Evolutionary conservation across 768 basidiomycete genomes (phyloP), one percentile per base, ranked within the genome.

Genomic region (Rickenella mellea): DNA sequence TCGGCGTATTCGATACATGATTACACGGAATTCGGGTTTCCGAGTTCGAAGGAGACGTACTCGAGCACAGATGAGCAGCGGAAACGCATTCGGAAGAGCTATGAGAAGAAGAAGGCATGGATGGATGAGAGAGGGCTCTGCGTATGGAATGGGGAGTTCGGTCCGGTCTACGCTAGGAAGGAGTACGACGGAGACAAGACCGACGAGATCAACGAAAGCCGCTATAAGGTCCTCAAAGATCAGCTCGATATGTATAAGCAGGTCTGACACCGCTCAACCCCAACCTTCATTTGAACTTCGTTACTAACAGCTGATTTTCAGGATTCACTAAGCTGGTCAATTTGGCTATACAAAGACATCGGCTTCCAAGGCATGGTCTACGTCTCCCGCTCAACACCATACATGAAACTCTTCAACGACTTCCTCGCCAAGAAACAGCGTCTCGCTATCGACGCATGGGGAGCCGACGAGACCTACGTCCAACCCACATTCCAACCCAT

Each of bases 341-440:
- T 48, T 19, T 41, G 53, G 88, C 62, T 87, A 15, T 90, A 84
- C 73, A 90, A 83, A 52, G 82, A 85, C 51, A 82, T 84, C 50
- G 83, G 83, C n/a, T 83, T 81, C 70, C 82, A 86, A 62, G 86
- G 86, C 27, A 86, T 89, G 84, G 79, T 83, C 22, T 74, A 83
- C 59, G 67, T 80, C 51, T 71, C 73, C n/a, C 68, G 65, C 10
- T 73, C 78, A 11, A 78, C 84, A 3, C 69, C 81, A 3, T 90
- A 86, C 64, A 79, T 80, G 69, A 73, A 64, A 39, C 73, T 81
- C 39, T 71, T 90, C 63, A 61, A 65, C 36, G 65, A 73, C 25
- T 86, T 86, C 66, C 69, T 87, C 40, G 73, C 70, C 40, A 86
- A 81, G 66, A 89, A 90, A 60, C 78, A 86, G 59, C 73, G 75